Evolutionary conservation across 345 rosid genomes (phyloP), one percentile per base, ranked within the genome.

Genomic region (Ceriops zippeliana): DNA sequence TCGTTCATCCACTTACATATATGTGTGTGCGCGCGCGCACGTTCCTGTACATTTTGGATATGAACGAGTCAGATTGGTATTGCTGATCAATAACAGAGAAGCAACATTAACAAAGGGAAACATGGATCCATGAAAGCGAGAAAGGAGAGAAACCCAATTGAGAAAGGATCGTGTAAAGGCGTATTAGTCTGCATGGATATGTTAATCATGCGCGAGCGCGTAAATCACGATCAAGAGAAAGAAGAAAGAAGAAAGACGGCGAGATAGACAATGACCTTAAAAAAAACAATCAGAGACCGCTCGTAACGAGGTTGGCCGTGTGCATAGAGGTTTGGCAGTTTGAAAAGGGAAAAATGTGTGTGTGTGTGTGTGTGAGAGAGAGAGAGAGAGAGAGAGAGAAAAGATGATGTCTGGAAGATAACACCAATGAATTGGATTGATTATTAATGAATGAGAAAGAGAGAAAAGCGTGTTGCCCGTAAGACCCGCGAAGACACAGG

Each of bases 391-490:
- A 67, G 21, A 26, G 35, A 32, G 57, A 47, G 61, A 19, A 51
- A 8, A 21, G 24, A 38, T 13, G 51, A 61, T 7, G 63, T 19
- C 8, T 20, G 28, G 28, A 49, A 38, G 52, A 38, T 32, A 26
- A 42, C 8, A 46, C 27, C 46, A 24, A 51, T 27, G 32, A 28
- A 62, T 20, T 30, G 27, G 62, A 7, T n/a, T 31, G 60, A 51
- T 3, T 24, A 24, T 61, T 21, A 57, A 21, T 5, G 65, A 62
- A 73, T 26, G 52, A 52, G 61, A 59, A 62, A 32, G 78, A 75
- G 78, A 69, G 73, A 69, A 75, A 69, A 69, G 61, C 78, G 73
- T 68, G 63, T 24, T 62, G 72, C 77, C 72, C 31, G 20, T 74
- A 58, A 63, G 59, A 27, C 63, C 69, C 78, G 78, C 70, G 52